These are phyloP conservation scores for Fusarium caatingaense DNA, from an alignment of 2,329 filamentous ascomycete species.

Conservation along the genomic window DNA sequence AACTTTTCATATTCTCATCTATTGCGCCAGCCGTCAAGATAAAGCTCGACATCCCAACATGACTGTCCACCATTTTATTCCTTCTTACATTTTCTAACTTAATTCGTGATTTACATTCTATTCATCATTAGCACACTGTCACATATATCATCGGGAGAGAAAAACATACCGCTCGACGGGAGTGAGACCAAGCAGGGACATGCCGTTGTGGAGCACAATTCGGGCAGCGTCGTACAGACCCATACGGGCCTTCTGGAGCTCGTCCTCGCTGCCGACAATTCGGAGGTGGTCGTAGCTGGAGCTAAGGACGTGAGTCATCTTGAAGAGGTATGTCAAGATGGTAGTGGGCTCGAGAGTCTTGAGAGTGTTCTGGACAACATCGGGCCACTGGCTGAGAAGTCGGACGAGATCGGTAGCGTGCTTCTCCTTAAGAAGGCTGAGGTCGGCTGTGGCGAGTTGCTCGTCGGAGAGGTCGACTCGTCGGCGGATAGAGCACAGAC, in stretches of 20 bases:
- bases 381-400: conserved; percentile 84
- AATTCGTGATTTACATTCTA: conserved; percentile 43
- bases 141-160: no score
- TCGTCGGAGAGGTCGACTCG: conserved; percentile 64
- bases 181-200: conserved; percentile 81
- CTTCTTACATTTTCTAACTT: conserved; percentile 7
- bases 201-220: conserved; percentile 83
- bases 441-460: conserved; percentile 72
- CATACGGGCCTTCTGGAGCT: conserved; percentile 74
- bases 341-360: conserved; percentile 82
- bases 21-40: conserved; percentile 29
- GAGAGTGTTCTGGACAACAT: conserved; percentile 84
- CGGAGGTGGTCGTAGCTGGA: conserved; percentile 84
- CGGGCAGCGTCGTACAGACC: conserved; percentile 82
- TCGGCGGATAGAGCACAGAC: conserved; percentile 73
- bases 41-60: conserved; percentile 19
- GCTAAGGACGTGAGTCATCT: conserved; percentile 84
- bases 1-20: conserved; percentile 46
- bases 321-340: conserved; percentile 75
- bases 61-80: conserved; percentile 7
- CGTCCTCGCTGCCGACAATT: conserved; percentile 81
- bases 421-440: conserved; percentile 75
- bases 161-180: conserved; percentile 71
- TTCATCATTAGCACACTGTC: conserved; percentile 17
- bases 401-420: conserved; percentile 80